Conservation (phyloP, 1,284 basidiomycete species). For the Ceratobasidium theobromae region DNA sequence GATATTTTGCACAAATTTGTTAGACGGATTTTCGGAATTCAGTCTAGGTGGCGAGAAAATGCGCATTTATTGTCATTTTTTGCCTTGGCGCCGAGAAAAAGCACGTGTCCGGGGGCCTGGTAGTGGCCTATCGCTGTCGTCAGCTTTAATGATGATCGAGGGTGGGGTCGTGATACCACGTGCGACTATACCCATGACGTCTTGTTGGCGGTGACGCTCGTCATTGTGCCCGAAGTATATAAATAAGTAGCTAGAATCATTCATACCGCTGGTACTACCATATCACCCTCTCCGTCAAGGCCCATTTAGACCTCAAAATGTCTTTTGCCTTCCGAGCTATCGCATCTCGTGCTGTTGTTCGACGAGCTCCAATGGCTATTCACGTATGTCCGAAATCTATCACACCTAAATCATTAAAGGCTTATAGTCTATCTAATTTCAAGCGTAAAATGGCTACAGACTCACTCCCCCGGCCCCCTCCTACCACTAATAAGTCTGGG, state of each 20-base stretch:
- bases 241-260: neutral
- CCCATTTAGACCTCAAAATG: conserved; percentile 1
- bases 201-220: neutral
- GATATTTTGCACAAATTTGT: too few species aligned
- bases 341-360: conserved; percentile 3
- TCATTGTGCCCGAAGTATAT: conserved; percentile 8
- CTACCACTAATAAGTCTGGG: neutral
- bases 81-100: too few species aligned
- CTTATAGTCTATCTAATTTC: neutral
- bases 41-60: too few species aligned
- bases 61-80: too few species aligned
- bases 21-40: too few species aligned
- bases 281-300: neutral
- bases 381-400: neutral
- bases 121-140: too few species aligned
- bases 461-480: conserved; percentile 5
- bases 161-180: neutral
- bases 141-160: neutral
- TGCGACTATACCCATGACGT: conserved; percentile 14
- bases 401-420: neutral
- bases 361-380: conserved; percentile 3
- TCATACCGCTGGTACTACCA: neutral
- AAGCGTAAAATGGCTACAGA: conserved; percentile 19
- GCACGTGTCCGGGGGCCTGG: too few species aligned
- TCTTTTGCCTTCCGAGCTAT: conserved; percentile 10